Evolutionary conservation across 2,329 filamentous ascomycete genomes (phyloP), one percentile per base, ranked within the genome.

Genomic region (Lasiodiplodia sp.): DNA sequence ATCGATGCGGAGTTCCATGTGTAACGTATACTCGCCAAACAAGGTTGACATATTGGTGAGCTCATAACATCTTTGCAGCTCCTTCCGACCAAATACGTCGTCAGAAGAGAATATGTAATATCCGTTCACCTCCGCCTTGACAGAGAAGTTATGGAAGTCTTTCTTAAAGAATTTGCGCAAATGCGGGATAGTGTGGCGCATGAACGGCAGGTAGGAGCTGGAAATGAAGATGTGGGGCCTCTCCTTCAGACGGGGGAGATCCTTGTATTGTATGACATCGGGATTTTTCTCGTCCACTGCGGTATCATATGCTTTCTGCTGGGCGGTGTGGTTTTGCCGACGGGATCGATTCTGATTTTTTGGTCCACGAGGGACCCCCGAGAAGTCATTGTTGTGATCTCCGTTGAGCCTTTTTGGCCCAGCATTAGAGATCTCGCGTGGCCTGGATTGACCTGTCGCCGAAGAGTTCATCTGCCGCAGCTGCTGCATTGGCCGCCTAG

Each of bases 191-290:
- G 21, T 63, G 11, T 16, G 3, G 14, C 31, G 25, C 11, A 31
- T 4, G 23, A 52, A 68, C 21, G 56, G 57, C n/a, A 63, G 25
- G 8, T 63, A 16, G 18, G 28, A 53, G 16, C 56, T 53, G 18
- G 66, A 62, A 12, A 68, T 63, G 66, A 63, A 68, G 31, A 68
- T 68, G 53, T 68, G 49, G 21, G 66, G 56, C 21, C 18, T 25
- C 16, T 37, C 38, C n/a, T 44, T 63, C 2, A 63, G 10, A 8
- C n/a, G 11, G 12, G 12, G 12, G 16, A 44, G 21, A 10, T 68
- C 57, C 4, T 55, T 23, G 34, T 25, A 14, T 16, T 34, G n/a
- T 34, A 60, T 44, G 23, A 68, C 34, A 7, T 37, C 25, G 8
- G 65, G 18, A 37, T 38, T n/a, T 12, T 52, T 64, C 10, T 25